Base-by-base conservation (phyloP, 306 rosid species). In the Canavalia gladiata region DNA sequence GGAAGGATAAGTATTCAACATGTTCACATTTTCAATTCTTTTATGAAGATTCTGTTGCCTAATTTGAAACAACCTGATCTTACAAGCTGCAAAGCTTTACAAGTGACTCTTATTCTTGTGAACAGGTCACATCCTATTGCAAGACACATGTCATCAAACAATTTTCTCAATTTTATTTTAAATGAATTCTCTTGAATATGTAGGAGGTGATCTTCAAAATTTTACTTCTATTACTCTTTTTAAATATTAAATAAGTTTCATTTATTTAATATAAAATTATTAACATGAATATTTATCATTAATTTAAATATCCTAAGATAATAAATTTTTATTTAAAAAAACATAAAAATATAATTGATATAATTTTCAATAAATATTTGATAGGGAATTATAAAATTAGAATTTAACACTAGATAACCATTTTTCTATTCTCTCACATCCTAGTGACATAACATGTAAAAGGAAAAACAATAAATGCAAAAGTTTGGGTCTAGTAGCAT, bases 71-170 rank as follows among this genome's bases (percentile, higher is more conserved):
- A 82, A 58, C 75, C 75, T 6, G 25, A 60, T 57, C 18, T 18
- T 4, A 8, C 67, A 78, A 82, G 35, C 85, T 58, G 82, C 68
- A 59, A 58, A 65, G 1, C 39, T 45, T 35, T 45, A 60, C 70
- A 37, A 66, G 81, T 10, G 68, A 73, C 79, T 67, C 52, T 18
- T 68, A 75, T 69, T 82, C 70, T 3, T 13, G 65, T 50, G 75
- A 54, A 66, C 52, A 68, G 46, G 50, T 59, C 83, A 67, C 60
- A 55, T 68, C 62, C 84, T 72, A 6, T 76, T 43, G 72, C 83
- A 50, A 60, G 87, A 84, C 79, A 86, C 79, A 75, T 65, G 77
- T 76, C 11, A 10, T 46, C 30, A 50, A 62, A 50, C 72, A 45
- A 81, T 55, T 13, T 50, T 10, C 8, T 4, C 4, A 2, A 37